Conservation (phyloP, 1,284 basidiomycete species). For the Puccinia coronata region DNA sequence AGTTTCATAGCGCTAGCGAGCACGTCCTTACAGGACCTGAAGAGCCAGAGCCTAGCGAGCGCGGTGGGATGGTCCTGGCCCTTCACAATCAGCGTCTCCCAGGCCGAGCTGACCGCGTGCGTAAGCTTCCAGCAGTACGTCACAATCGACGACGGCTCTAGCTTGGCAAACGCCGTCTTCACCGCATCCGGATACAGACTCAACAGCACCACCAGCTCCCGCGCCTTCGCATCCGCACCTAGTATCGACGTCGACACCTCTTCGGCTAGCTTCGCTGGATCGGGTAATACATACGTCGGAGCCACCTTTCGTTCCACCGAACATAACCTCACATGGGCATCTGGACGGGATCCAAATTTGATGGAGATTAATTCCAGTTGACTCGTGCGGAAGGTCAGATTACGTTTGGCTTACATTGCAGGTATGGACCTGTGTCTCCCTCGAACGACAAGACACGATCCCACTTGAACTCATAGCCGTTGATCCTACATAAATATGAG, state of each 20-base stretch:
- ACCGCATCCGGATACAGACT: slow-evolving; percentile 90
- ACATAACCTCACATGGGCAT: slow-evolving; percentile 90
- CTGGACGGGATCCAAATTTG: slow-evolving; percentile 62
- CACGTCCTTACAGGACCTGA: slow-evolving; percentile 82
- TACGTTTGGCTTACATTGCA: slow-evolving; percentile 51
- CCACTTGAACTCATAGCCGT: slow-evolving; percentile 96
- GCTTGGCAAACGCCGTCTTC: slow-evolving; percentile 75
- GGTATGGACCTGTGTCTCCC: slow-evolving; percentile 78
- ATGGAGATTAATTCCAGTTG: no score
- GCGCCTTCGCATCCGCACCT: slow-evolving; percentile 68
- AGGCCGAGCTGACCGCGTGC: slow-evolving; percentile 81
- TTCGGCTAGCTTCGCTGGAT: slow-evolving; percentile 66
- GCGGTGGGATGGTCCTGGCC: slow-evolving; percentile 73
- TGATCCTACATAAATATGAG: slow-evolving; percentile 69
- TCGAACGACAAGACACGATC: slow-evolving; percentile 93
- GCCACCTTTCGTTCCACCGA: slow-evolving; percentile 89
- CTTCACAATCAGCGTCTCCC: slow-evolving; percentile 82
- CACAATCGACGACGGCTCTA: slow-evolving; percentile 86
- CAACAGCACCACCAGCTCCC: slow-evolving; percentile 82
- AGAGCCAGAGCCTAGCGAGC: slow-evolving; percentile 85
- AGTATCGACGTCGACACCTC: slow-evolving; percentile 73
- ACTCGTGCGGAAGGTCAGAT: no score
- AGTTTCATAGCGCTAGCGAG: slow-evolving; percentile 81
- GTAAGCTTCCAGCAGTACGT: slow-evolving; percentile 61
- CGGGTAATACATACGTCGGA: slow-evolving; percentile 75